Evolutionary conservation across 306 rosid species (phyloP), one percentile per base, ranked within the genome.

Genomic region (Gynostemma pentaphyllum): DNA sequence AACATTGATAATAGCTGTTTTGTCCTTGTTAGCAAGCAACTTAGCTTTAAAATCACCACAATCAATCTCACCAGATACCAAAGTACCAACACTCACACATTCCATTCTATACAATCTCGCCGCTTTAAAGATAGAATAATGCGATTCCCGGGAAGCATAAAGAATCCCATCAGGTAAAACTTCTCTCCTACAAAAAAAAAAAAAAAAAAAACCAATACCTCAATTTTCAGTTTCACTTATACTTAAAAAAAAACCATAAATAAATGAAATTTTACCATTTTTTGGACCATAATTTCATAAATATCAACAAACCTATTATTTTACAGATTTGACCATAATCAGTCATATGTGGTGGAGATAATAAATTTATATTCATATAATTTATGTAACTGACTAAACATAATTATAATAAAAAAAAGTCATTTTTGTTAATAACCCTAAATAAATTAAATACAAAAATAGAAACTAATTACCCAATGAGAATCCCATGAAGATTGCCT

Each of bases 401-500:
- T n/a, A n/a, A n/a, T n/a, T n/a, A n/a, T n/a, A n/a, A n/a, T n/a
- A n/a, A n/a, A n/a, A n/a, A n/a, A n/a, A n/a, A n/a, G n/a, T n/a
- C n/a, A n/a, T n/a, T n/a, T n/a, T n/a, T n/a, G n/a, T n/a, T n/a
- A n/a, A n/a, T n/a, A n/a, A n/a, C n/a, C n/a, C n/a, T n/a, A n/a
- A n/a, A n/a, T n/a, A n/a, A n/a, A n/a, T n/a, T n/a, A n/a, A n/a
- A n/a, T n/a, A n/a, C n/a, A n/a, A n/a, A n/a, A n/a, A n/a, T n/a
- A n/a, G 3, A 32, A 26, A 73, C 85, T 53, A 12, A 87, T n/a
- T n/a, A n/a, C 95, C 95, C 92, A 1, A 76, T 63, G 54, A 87
- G 78, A 62, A 84, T 81, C 64, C 99, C 99, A 68, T 94, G 99
- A 45, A 94, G 92, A 76, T 94, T 94, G 45, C 99, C 99, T 75